Base-by-base conservation (phyloP, 257 asterid species). In the Hygrophila difformis region DNA sequence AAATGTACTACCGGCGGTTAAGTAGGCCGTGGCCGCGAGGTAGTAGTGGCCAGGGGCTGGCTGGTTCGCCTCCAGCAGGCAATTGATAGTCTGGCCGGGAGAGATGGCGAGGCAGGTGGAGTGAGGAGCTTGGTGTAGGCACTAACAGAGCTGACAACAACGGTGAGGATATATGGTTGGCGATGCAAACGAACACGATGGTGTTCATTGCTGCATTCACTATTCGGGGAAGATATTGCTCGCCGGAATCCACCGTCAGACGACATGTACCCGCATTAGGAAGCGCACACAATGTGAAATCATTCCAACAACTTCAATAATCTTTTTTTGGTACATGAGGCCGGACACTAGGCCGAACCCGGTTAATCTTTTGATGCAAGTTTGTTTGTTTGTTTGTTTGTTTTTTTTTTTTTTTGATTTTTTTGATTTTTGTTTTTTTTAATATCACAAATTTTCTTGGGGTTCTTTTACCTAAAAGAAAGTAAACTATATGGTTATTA, bases 41-140 rank as follows among this genome's bases (percentile, higher is more conserved):
- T 77, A 80, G 33, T 80, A 77, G 23, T 44, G 75, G 18, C 57
- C 49, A 2, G 80, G 82, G 10, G 22, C 24, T n/a, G n/a, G n/a
- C 47, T 72, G 83, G 59, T 74, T 60, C 3, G 94, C 81, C 51
- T 50, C 60, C 0, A 81, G 39, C 12, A 81, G 22, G 56, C 69
- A 60, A 39, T 81, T 87, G 1, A 77, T 67, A 52, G 87, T 77
- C 46, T 77, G 76, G 0, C 87, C 87, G 0, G 93, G 93, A 0
- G 84, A 71, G 21, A 81, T 77, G 64, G 77, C 18, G 38, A 74
- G 54, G 63, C 58, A 67, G 15, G 71, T 44, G 15, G 54, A 53
- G 38, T 53, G 33, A 81, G 66, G 0, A 71, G 93, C 38, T 77
- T 81, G 0, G 67, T 43, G 62, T 81, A 81, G 20, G 77, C 60